Base-by-base conservation (phyloP, 441 rosid genomes). In the Populus trichocarpa region DNA sequence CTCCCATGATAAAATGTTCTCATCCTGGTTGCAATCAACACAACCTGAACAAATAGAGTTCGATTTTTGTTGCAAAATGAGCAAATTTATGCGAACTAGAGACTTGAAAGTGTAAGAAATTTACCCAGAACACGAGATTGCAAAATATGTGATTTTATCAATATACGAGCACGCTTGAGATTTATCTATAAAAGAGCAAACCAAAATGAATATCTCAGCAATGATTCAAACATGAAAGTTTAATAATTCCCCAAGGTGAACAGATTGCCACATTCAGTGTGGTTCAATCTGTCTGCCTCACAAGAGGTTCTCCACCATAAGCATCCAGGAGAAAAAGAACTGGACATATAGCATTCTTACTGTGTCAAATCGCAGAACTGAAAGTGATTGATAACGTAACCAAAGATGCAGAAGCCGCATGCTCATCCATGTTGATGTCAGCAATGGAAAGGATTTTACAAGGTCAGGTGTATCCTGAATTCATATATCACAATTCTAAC, bases 401-500 rank as follows among this genome's bases (percentile, higher is more conserved):
- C 96, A 93, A 65, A 96, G 93, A 85, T 96, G 98, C 77, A 93
- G 79, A 84, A 93, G 90, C 77, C 98, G 91, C 73, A 81, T 67
- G 85, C 92, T 86, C 64, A 84, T 82, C 99, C 98, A 93, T 61
- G 97, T 96, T 61, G 86, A 90, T 77, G 87, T 83, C 80, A 96
- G 78, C 13, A 76, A 80, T 18, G 94, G 90, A 86, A 88, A 96
- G 68, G 92, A 89, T 84, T 87, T 90, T 78, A 86, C 93, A 74
- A 96, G 89, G 72, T 87, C 93, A n/a, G 99, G 97, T 46, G 98
- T 88, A 81, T 93, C 98, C 99, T 95, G 93, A 82, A 86, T 73
- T 67, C 67, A 74, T 13, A 69, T 78, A 77, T 75, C 63, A 67
- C 70, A 67, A 26, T 64, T n/a, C 67, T 70, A 80, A 65, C 76